Conservation (phyloP, 106 monocot species). For the Gastrodia elata region DNA sequence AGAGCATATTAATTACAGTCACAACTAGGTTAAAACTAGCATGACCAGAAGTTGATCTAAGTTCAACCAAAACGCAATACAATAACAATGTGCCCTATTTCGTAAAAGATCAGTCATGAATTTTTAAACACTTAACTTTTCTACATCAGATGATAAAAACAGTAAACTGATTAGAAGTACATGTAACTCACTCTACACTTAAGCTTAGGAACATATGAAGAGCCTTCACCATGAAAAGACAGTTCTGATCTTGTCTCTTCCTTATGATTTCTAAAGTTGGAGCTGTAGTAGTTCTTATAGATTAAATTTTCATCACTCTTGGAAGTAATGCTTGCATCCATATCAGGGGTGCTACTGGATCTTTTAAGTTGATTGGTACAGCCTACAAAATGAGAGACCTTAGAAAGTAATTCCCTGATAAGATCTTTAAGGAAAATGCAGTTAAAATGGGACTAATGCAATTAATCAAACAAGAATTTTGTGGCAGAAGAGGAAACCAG, state of each 20-base stretch:
- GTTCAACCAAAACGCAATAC: background rate
- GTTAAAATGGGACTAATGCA: background rate
- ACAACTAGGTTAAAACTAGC: background rate
- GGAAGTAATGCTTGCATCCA: slow-evolving; percentile 14
- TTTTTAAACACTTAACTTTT: background rate
- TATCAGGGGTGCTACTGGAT: slow-evolving; percentile 53
- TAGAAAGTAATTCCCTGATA: slow-evolving; percentile 5
- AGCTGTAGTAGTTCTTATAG: slow-evolving; percentile 10
- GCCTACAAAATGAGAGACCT: slow-evolving; percentile 9
- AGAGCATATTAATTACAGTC: background rate
- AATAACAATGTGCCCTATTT: background rate
- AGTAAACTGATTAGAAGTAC: background rate
- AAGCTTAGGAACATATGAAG: slow-evolving; percentile 57
- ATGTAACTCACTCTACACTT: slow-evolving; percentile 60
- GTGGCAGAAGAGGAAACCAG: background rate
- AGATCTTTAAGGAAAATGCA: slow-evolving; percentile 20
- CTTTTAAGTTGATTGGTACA: slow-evolving; percentile 33
- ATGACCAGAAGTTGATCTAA: background rate
- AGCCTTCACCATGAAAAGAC: slow-evolving; percentile 36
- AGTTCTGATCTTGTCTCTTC: slow-evolving; percentile 22
- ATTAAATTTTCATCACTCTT: slow-evolving; percentile 20
- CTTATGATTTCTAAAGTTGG: slow-evolving; percentile 19
- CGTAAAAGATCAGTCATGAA: background rate
- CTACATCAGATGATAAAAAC: background rate
- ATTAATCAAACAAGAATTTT: slow-evolving; percentile 1